Evolutionary conservation across 768 basidiomycete species (phyloP).

Genomic region (Postia placenta): DNA sequence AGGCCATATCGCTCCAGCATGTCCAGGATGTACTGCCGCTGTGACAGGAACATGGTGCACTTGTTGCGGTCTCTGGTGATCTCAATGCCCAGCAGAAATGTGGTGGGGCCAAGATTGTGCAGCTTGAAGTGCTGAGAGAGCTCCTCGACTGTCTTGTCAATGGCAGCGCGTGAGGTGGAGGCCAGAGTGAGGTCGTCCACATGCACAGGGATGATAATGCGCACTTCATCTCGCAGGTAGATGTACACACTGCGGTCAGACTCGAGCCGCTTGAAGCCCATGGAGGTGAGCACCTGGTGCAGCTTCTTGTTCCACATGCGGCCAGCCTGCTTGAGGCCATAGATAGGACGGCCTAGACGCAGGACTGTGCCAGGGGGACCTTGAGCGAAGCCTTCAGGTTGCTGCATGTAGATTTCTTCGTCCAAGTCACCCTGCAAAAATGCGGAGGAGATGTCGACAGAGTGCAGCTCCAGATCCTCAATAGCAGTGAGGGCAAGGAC

Average conservation of each 20-base stretch:
- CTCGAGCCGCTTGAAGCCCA: neutral
- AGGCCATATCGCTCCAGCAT: slow-evolving; percentile 10
- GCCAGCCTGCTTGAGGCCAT: slow-evolving; percentile 13
- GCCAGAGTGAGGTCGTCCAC: slow-evolving; percentile 1
- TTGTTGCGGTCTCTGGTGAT: slow-evolving; percentile 14
- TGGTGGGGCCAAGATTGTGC: slow-evolving; percentile 1
- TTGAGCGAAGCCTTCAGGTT: slow-evolving; percentile 7
- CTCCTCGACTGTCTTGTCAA: slow-evolving; percentile 4
- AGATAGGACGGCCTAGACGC: slow-evolving; percentile 1
- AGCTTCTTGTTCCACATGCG: slow-evolving; percentile 14
- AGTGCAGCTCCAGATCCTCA: slow-evolving; percentile 1
- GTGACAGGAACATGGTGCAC: slow-evolving; percentile 16
- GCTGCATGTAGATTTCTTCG: slow-evolving; percentile 23
- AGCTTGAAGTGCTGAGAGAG: slow-evolving; percentile 6
- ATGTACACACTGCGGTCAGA: slow-evolving; percentile 2
- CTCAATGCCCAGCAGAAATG: slow-evolving; percentile 18
- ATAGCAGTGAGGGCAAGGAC: neutral
- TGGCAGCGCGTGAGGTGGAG: slow-evolving; percentile 1
- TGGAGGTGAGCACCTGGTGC: neutral
- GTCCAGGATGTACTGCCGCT: slow-evolving; percentile 10
- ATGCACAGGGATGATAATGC: neutral
- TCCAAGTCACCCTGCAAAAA: slow-evolving; percentile 21
- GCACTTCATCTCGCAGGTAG: neutral
- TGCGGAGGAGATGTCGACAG: slow-evolving; percentile 1
- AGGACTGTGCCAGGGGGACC: neutral